Conservation (phyloP, 2,329 filamentous ascomycete species). For the Trichoderma sp. region DNA sequence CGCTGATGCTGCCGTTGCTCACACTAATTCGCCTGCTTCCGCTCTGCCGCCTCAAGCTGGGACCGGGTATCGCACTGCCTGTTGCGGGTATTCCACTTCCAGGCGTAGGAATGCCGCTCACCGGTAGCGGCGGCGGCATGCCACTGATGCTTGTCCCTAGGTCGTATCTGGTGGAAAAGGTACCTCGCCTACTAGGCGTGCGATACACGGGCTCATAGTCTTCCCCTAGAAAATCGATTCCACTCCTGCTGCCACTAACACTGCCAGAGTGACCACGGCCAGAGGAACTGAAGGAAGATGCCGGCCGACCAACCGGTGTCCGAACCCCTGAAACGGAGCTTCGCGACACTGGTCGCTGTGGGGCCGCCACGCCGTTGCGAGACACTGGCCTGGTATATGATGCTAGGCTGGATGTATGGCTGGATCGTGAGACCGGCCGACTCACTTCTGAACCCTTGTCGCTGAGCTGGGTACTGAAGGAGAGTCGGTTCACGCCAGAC, state of each 20-base stretch:
- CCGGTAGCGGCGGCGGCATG: slow-evolving; percentile 43
- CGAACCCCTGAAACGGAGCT: slow-evolving; percentile 61
- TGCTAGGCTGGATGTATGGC: slow-evolving; percentile 61
- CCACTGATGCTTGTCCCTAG: slow-evolving; percentile 42
- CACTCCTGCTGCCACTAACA: slow-evolving; percentile 59
- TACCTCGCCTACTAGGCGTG: slow-evolving; percentile 59
- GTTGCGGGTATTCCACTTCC: slow-evolving; percentile 49
- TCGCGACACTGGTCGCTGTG: slow-evolving; percentile 65
- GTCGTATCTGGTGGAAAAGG: slow-evolving; percentile 54
- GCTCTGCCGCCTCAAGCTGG: slow-evolving; percentile 48
- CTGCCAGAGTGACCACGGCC: slow-evolving; percentile 60
- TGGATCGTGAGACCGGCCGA: slow-evolving; percentile 74
- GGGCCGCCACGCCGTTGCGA: slow-evolving; percentile 54
- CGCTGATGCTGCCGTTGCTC: slow-evolving; percentile 48
- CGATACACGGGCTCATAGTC: slow-evolving; percentile 46
- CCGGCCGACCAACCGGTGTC: slow-evolving; percentile 68
- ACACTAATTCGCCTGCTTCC: slow-evolving; percentile 47
- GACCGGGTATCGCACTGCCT: slow-evolving; percentile 51
- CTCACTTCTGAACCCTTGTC: slow-evolving; percentile 47
- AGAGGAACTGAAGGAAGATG: slow-evolving; percentile 70
- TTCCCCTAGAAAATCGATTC: slow-evolving; percentile 47
- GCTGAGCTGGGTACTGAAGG: slow-evolving; percentile 63
- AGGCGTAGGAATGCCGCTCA: slow-evolving; percentile 49
- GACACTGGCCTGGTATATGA: slow-evolving; percentile 57
- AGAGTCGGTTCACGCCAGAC: slow-evolving; percentile 63